A percentile compares a stretch with the other conserved stretches of the same genome.
Evolutionary conservation across 2,329 filamentous ascomycete genomes (phyloP).

Genomic region (Penicillium sp.): DNA sequence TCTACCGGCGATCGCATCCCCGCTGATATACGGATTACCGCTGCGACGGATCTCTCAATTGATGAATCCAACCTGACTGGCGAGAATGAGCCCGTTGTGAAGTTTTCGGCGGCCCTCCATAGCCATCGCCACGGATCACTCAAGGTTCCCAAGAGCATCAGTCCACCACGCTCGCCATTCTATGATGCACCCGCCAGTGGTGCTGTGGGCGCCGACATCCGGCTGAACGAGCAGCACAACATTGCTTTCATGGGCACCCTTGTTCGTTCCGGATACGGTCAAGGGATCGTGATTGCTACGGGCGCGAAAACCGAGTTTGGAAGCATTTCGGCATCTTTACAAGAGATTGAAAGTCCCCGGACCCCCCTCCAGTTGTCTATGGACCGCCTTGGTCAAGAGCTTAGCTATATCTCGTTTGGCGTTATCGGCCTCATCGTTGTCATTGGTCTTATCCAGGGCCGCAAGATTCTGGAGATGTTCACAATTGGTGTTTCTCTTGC

Average conservation of each 20-base stretch:
- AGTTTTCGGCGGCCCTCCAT: conserved; percentile 60
- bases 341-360: conserved; percentile 88
- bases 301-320: conserved; percentile 92
- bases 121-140: conserved; percentile 25
- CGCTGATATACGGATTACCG: conserved; percentile 89
- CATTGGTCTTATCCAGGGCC: conserved; percentile 83
- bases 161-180: conserved; percentile 49
- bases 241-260: conserved; percentile 98
- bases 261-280: conserved; percentile 88
- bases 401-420: conserved; percentile 93
- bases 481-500: conserved; percentile 95
- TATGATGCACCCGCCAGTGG: conserved; percentile 55
- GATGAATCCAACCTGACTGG: conserved; percentile 96
- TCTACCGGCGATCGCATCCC: conserved; percentile 94
- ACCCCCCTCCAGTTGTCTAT: conserved; percentile 93
- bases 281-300: conserved; percentile 95
- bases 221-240: conserved; percentile 71
- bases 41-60: conserved; percentile 81
- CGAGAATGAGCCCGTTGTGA: conserved; percentile 86
- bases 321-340: conserved; percentile 87
- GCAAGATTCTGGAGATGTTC: conserved; percentile 87
- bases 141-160: conserved; percentile 26
- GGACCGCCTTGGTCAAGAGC: conserved; percentile 92
- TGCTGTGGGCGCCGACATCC: conserved; percentile 58
- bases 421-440: conserved; percentile 92